Percentiles rank a stretch among this genome's conserved stretches.
phyloP scores from a whole-genome alignment of 257 asterid species.

The Solanum verrucosum region DNA sequence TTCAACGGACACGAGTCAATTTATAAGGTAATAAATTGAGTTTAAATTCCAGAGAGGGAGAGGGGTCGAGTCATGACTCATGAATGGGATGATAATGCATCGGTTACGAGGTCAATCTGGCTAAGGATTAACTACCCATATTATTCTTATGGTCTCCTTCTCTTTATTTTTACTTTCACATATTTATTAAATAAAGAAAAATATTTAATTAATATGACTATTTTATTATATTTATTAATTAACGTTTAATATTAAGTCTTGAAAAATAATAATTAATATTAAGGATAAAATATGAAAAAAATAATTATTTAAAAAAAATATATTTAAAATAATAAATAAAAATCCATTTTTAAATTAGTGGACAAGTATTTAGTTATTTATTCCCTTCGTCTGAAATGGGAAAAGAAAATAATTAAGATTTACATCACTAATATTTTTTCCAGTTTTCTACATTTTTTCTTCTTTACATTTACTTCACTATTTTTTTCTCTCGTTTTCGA shows the following conservation, averaged over 20 bases:
- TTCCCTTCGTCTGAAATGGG: neutral
- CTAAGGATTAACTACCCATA: neutral
- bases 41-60: neutral
- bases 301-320: no score
- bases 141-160: neutral
- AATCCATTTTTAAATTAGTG: no score
- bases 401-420: neutral
- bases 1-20: constrained; percentile 1
- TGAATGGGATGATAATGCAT: neutral
- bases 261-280: no score
- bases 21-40: neutral
- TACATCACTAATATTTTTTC: neutral
- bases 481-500: neutral
- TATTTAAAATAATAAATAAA: no score
- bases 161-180: neutral
- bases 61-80: neutral
- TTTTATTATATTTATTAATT: no score
- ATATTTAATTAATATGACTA: no score
- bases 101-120: neutral
- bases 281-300: no score
- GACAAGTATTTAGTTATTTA: no score
- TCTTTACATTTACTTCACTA: neutral
- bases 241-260: no score
- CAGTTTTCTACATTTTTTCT: neutral
- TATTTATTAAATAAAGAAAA: no score